A percentile compares a stretch with the other conserved stretches of the same genome.
Evolutionary conservation across 148 eudicot genomes (phyloP).

Genomic region (Rheum nobile): DNA sequence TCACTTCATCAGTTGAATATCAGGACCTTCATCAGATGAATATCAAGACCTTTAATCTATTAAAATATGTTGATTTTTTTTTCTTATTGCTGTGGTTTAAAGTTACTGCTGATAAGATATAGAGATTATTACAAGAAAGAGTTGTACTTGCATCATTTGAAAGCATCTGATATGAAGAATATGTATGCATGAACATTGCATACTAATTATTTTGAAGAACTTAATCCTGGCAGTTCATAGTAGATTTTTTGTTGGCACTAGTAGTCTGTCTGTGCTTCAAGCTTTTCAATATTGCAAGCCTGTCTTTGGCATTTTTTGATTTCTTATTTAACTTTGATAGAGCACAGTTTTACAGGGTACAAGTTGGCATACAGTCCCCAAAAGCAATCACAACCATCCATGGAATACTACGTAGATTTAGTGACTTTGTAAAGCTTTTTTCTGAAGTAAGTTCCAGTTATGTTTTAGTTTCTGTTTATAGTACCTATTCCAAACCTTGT

Average conservation of each 20-base stretch:
- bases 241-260: neutral
- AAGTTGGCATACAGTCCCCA: constrained; percentile 88
- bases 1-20: neutral
- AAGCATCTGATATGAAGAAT: neutral
- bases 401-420: constrained; percentile 65
- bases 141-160: neutral
- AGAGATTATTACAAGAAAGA: neutral
- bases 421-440: constrained; percentile 71
- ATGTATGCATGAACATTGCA: neutral
- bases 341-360: constrained; percentile 89
- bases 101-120: neutral
- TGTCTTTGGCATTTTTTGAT: neutral
- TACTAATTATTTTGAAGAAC: neutral
- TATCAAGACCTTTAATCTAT: neutral
- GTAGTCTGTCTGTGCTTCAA: neutral
- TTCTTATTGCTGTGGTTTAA: neutral
- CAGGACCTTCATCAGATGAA: neutral
- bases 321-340: constrained; percentile 26
- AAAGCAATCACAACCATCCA: constrained; percentile 68
- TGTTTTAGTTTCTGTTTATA: neutral
- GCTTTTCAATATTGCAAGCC: neutral
- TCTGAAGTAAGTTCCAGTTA: constrained; percentile 45
- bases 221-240: neutral
- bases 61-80: neutral
- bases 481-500: neutral